These are phyloP conservation scores for Saccharata proteae DNA, from an alignment of 2,329 filamentous ascomycete species.

Conservation along the genomic window DNA sequence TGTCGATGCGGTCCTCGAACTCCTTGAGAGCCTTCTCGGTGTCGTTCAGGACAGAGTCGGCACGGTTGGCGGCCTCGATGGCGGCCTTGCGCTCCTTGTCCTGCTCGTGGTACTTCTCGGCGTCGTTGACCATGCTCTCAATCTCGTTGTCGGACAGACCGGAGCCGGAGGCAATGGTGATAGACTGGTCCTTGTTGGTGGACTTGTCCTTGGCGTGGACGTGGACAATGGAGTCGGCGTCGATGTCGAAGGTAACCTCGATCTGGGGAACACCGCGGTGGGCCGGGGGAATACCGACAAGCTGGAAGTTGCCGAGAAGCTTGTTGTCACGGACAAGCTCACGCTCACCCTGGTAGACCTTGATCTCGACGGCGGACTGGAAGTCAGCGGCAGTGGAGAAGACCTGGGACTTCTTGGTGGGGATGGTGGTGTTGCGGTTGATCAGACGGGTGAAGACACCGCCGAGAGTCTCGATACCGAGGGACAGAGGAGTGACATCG, in stretches of 20 bases:
- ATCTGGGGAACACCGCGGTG: slow-evolving; percentile 94
- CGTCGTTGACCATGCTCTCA: slow-evolving; percentile 93
- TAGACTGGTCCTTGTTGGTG: slow-evolving; percentile 98
- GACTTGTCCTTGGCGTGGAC: slow-evolving; percentile 98
- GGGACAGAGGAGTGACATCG: slow-evolving; percentile 88
- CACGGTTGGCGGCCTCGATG: slow-evolving; percentile 95
- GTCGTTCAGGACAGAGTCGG: slow-evolving; percentile 91
- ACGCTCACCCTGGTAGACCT: slow-evolving; percentile 99
- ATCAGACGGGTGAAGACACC: slow-evolving; percentile 97
- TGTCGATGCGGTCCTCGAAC: slow-evolving; percentile 91
- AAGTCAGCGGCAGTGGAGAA: slow-evolving; percentile 97
- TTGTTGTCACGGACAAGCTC: slow-evolving; percentile 98
- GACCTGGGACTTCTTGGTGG: slow-evolving; percentile 97
- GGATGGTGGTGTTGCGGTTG: slow-evolving; percentile 98
- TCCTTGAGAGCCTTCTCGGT: slow-evolving; percentile 98
- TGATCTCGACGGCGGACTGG: slow-evolving; percentile 98
- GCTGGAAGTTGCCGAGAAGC: slow-evolving; percentile 97
- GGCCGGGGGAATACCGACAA: slow-evolving; percentile 90
- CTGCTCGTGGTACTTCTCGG: slow-evolving; percentile 86
- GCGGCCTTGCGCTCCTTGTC: slow-evolving; percentile 95
- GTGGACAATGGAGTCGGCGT: slow-evolving; percentile 95
- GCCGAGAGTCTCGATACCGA: slow-evolving; percentile 96
- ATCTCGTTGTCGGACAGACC: slow-evolving; percentile 94
- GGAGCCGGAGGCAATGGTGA: slow-evolving; percentile 95
- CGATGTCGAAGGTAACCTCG: slow-evolving; percentile 97